These are phyloP conservation scores for Durusdinium trenchii DNA, from an alignment of 73 alveolate species.

Conservation along the genomic window DNA sequence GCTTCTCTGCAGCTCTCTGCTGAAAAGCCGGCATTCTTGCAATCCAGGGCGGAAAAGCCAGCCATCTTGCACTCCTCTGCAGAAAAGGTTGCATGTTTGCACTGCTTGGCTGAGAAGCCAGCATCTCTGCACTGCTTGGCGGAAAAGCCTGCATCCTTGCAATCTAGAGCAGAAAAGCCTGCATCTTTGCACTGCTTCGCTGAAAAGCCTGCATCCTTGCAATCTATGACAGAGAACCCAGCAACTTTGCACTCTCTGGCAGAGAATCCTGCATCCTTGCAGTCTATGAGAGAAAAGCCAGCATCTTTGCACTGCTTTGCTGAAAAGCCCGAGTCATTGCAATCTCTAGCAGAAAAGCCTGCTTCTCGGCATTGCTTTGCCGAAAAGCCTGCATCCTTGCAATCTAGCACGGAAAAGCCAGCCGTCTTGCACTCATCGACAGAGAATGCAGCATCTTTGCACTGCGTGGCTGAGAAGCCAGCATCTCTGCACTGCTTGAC, in stretches of 20 bases:
- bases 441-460: slow-evolving; percentile 18
- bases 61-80: neutral
- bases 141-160: slow-evolving; percentile 9
- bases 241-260: neutral
- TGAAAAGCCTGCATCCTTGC: neutral
- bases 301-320: too few relatives aligned
- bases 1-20: slow-evolving; percentile 11
- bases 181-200: neutral
- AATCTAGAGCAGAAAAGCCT: neutral
- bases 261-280: neutral
- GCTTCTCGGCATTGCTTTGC: neutral
- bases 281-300: neutral
- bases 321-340: neutral
- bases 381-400: slow-evolving; percentile 21
- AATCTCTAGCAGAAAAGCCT: neutral
- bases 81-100: neutral
- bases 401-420: neutral
- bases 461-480: slow-evolving; percentile 1
- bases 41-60: neutral
- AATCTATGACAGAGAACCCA: neutral
- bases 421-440: slow-evolving; percentile 11
- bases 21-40: slow-evolving; percentile 22
- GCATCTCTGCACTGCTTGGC: neutral
- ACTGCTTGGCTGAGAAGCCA: neutral
- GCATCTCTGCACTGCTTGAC: neutral